Evolutionary conservation across 2,329 filamentous ascomycete genomes (phyloP).

Genomic region (Epicoccum sorghinum): DNA sequence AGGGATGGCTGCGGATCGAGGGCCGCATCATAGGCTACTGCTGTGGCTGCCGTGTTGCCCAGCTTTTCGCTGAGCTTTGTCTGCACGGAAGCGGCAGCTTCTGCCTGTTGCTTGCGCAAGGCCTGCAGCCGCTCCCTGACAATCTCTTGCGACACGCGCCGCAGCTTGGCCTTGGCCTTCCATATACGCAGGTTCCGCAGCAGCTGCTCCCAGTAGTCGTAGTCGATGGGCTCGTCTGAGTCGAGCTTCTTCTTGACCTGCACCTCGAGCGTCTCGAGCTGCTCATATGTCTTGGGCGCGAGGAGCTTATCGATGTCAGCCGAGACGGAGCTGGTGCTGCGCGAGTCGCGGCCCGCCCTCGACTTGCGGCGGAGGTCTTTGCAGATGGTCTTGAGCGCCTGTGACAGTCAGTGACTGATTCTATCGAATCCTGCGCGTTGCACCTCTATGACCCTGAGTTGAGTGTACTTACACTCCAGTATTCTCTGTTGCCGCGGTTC

Average conservation of each 20-base stretch:
- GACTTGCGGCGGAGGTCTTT: slow-evolving; percentile 73
- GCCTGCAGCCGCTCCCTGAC: slow-evolving; percentile 70
- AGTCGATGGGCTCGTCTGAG: slow-evolving; percentile 90
- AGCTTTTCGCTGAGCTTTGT: slow-evolving; percentile 59
- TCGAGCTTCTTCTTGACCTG: slow-evolving; percentile 87
- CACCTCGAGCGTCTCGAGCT: slow-evolving; percentile 83
- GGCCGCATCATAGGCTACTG: slow-evolving; percentile 43
- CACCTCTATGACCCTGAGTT: too few relatives aligned
- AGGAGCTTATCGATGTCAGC: slow-evolving; percentile 88
- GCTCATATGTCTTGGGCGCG: slow-evolving; percentile 80
- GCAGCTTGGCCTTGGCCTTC: slow-evolving; percentile 88
- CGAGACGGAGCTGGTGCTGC: slow-evolving; percentile 81
- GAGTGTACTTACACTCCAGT: slow-evolving; percentile 71
- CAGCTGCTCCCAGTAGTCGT: slow-evolving; percentile 96
- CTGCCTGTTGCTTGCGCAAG: slow-evolving; percentile 70
- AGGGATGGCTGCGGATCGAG: slow-evolving; percentile 71
- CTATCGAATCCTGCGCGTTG: slow-evolving; percentile 9
- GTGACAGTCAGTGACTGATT: slow-evolving; percentile 19
- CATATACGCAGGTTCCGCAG: slow-evolving; percentile 83
- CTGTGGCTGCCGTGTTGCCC: slow-evolving; percentile 5
- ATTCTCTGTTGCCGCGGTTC: slow-evolving; percentile 78
- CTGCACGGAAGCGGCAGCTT: slow-evolving; percentile 66
- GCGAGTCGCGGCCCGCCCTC: slow-evolving; percentile 68
- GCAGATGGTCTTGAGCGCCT: slow-evolving; percentile 84
- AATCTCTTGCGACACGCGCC: slow-evolving; percentile 77